Evolutionary conservation across 306 rosid species (phyloP).

Genomic region (Phaseolus lunatus): DNA sequence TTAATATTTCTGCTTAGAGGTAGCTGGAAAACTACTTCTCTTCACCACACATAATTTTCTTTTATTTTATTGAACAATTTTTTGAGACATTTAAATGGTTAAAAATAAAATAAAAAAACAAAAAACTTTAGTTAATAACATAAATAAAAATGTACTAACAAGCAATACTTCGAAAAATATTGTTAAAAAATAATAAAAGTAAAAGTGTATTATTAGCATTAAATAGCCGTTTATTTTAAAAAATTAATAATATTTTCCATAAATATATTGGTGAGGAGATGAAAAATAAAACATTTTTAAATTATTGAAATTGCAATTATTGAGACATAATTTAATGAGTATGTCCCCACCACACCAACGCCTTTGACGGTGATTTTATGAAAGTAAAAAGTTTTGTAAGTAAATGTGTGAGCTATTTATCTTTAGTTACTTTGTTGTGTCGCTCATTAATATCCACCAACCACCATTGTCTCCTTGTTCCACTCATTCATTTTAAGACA

Average conservation of each 20-base stretch:
- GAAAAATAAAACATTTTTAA: not conserved
- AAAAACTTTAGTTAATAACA: not conserved
- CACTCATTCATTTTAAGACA: not conserved
- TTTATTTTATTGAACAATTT: no score
- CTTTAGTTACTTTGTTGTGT: slow-evolving; percentile 2
- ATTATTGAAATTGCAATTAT: not conserved
- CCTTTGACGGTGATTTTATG: slow-evolving; percentile 21
- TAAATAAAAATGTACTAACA: not conserved
- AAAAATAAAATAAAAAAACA: not conserved
- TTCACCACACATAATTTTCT: no score
- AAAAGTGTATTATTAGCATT: not conserved
- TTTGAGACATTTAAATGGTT: not conserved
- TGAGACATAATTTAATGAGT: slow-evolving; percentile 32
- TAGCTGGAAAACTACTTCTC: not conserved
- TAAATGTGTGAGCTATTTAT: slow-evolving; percentile 28
- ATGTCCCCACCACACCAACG: slow-evolving; percentile 38
- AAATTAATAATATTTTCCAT: not conserved
- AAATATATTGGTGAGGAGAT: not conserved
- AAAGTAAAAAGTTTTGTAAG: not conserved
- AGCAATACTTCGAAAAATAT: not conserved
- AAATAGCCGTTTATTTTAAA: not conserved
- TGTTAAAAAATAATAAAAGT: not conserved
- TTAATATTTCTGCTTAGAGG: not conserved
- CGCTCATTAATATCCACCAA: slow-evolving; percentile 40
- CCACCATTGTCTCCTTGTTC: not conserved